A percentile compares a stretch with the other conserved stretches of the same genome.
Evolutionary conservation across 2,329 filamentous ascomycete species (phyloP).

Genomic region (Phialophora verrucosa): DNA sequence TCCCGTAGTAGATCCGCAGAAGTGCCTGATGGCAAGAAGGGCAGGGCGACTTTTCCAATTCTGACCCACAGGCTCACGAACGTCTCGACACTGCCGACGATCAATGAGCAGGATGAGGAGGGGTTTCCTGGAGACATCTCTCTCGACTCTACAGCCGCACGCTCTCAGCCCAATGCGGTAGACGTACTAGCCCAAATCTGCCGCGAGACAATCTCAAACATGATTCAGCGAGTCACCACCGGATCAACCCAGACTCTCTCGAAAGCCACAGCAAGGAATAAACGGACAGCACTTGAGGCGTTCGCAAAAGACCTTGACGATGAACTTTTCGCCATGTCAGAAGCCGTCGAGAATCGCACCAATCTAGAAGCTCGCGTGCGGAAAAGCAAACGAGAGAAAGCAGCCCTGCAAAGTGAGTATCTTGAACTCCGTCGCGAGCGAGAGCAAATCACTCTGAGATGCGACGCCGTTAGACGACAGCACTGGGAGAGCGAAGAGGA

Average conservation of each 20-base stretch:
- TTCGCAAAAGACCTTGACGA: constrained; percentile 57
- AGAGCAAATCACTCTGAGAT: constrained; percentile 56
- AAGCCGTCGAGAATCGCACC: constrained; percentile 58
- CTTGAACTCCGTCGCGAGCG: constrained; percentile 56
- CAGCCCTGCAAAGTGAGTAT: constrained; percentile 54
- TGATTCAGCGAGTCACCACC: constrained; percentile 53
- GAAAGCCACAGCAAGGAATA: constrained; percentile 46
- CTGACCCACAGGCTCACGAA: constrained; percentile 43
- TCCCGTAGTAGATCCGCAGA: constrained; percentile 12
- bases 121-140: constrained; percentile 24
- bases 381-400: constrained; percentile 53
- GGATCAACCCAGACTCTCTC: constrained; percentile 2
- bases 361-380: constrained; percentile 54
- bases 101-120: constrained; percentile 39
- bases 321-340: constrained; percentile 58
- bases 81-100: constrained; percentile 35
- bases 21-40: constrained; percentile 7
- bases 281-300: constrained; percentile 55
- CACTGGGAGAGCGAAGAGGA: constrained; percentile 50
- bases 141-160: constrained; percentile 42
- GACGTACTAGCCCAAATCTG: constrained; percentile 60
- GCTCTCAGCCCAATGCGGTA: constrained; percentile 56
- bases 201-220: constrained; percentile 55
- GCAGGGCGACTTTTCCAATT: constrained; percentile 40
- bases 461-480: constrained; percentile 55